Percentiles rank a stretch among this genome's conserved stretches.
These are phyloP conservation scores for Cladosporium sp. DNA, from an alignment of 2,329 filamentous ascomycete species.

Conservation along the genomic window DNA sequence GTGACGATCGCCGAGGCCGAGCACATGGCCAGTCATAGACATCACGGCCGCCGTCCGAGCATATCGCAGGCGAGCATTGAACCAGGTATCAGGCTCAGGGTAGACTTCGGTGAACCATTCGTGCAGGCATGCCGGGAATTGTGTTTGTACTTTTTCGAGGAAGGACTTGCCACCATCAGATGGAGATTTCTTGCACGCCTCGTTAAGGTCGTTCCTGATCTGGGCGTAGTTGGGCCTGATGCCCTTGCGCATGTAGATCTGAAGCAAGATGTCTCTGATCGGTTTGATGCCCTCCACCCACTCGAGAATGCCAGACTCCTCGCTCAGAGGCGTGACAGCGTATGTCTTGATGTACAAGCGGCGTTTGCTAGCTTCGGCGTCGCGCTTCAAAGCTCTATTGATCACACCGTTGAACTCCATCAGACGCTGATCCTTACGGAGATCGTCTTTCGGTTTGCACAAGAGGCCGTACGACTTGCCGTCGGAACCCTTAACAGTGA, in stretches of 20 bases:
- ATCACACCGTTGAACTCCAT: conserved; percentile 99
- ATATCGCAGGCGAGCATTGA: conserved; percentile 80
- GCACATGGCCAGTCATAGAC: conserved; percentile 97
- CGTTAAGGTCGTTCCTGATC: conserved; percentile 58
- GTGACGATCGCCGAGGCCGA: conserved; percentile 89
- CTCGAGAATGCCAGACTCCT: conserved; percentile 96
- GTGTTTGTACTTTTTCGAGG: conserved; percentile 58
- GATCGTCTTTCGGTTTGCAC: conserved; percentile 96
- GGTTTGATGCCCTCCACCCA: conserved; percentile 97
- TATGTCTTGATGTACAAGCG: conserved; percentile 96
- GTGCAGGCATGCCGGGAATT: conserved; percentile 79
- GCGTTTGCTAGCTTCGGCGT: conserved; percentile 83
- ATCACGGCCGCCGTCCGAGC: conserved; percentile 94
- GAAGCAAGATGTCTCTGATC: conserved; percentile 82
- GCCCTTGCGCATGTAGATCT: conserved; percentile 70
- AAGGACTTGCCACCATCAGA: conserved; percentile 65
- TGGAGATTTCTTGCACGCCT: conserved; percentile 56
- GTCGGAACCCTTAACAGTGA: conserved; percentile 84
- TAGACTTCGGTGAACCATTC: conserved; percentile 97
- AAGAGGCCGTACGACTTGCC: conserved; percentile 84
- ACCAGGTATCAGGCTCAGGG: conserved; percentile 88
- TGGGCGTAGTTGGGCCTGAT: conserved; percentile 64
- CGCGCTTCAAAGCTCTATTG: conserved; percentile 86
- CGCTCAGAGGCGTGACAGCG: conserved; percentile 91
- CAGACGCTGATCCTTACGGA: conserved; percentile 92